Evolutionary conservation across 148 eudicot genomes (phyloP).

Genomic region (Euryodendron excelsum): DNA sequence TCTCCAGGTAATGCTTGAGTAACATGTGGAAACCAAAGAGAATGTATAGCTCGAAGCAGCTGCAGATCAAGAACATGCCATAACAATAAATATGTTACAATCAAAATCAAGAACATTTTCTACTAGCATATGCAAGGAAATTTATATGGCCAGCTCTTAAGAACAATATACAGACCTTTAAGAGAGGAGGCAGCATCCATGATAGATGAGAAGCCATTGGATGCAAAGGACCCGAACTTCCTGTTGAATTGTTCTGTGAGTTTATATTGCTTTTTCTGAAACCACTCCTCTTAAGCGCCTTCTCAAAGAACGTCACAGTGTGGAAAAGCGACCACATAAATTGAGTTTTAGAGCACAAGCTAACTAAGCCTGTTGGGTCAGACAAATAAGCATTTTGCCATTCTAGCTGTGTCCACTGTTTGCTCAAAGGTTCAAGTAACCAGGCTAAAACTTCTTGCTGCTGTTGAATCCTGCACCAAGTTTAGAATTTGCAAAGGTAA

Average conservation of each 20-base stretch:
- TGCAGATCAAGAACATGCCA: constrained; percentile 31
- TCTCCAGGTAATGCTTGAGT: constrained; percentile 78
- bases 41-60: constrained; percentile 95
- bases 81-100: not conserved
- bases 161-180: constrained; percentile 55
- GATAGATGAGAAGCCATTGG: constrained; percentile 89
- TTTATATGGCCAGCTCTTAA: not conserved
- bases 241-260: constrained; percentile 42
- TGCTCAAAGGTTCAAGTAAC: constrained; percentile 97
- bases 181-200: constrained; percentile 98
- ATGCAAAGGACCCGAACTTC: constrained; percentile 41
- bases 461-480: constrained; percentile 66
- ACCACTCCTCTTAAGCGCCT: constrained; percentile 94
- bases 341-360: constrained; percentile 67
- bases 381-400: constrained; percentile 93
- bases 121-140: constrained; percentile 3
- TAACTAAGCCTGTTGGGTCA: constrained; percentile 78
- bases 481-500: constrained; percentile 13
- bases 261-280: constrained; percentile 52
- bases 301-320: constrained; percentile 93
- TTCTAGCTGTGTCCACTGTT: constrained; percentile 78
- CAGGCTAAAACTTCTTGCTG: constrained; percentile 96
- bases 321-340: constrained; percentile 98
- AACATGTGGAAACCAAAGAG: constrained; percentile 90
- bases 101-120: not conserved